Evolutionary conservation across 2,329 filamentous ascomycete species (phyloP).

Genomic region (Blumeriella jaapii): DNA sequence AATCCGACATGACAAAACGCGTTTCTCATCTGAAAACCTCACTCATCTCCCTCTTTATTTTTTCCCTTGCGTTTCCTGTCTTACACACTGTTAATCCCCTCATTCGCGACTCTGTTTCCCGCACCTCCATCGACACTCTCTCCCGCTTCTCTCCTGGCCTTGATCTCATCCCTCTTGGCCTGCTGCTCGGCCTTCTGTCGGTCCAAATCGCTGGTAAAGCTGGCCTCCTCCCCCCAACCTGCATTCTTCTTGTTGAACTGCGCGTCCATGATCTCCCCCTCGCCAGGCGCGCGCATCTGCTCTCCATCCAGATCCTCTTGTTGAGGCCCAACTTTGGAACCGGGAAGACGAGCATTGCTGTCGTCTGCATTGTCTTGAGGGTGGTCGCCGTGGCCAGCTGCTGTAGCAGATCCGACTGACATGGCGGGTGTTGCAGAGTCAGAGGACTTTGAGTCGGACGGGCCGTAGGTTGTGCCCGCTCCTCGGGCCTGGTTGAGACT

Average conservation of each 20-base stretch:
- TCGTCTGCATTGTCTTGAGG: slow-evolving; percentile 24
- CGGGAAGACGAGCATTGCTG: slow-evolving; percentile 19
- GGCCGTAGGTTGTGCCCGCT: slow-evolving; percentile 20
- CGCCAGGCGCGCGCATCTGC: slow-evolving; percentile 22
- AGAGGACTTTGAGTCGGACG: slow-evolving; percentile 16
- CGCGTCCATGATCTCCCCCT: slow-evolving; percentile 25
- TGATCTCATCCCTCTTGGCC: slow-evolving; percentile 20
- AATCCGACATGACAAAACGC: slow-evolving; percentile 8
- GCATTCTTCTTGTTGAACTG: slow-evolving; percentile 26
- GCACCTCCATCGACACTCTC: slow-evolving; percentile 24
- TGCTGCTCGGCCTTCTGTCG: slow-evolving; percentile 27
- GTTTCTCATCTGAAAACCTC: too few relatives aligned
- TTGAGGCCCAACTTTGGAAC: slow-evolving; percentile 21
- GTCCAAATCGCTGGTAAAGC: slow-evolving; percentile 24
- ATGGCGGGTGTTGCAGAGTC: slow-evolving; percentile 19
- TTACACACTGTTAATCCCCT: slow-evolving; percentile 21
- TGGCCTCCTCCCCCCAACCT: slow-evolving; percentile 25
- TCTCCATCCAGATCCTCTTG: slow-evolving; percentile 26
- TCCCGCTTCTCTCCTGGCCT: slow-evolving; percentile 19
- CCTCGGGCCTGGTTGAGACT: slow-evolving; percentile 17
- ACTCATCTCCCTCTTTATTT: background rate
- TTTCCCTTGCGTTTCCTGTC: background rate
- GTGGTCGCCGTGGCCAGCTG: slow-evolving; percentile 24
- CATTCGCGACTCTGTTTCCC: slow-evolving; percentile 22
- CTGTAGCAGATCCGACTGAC: slow-evolving; percentile 23